Evolutionary conservation across 345 rosid genomes (phyloP).

Genomic region (Erucastrum elatum): DNA sequence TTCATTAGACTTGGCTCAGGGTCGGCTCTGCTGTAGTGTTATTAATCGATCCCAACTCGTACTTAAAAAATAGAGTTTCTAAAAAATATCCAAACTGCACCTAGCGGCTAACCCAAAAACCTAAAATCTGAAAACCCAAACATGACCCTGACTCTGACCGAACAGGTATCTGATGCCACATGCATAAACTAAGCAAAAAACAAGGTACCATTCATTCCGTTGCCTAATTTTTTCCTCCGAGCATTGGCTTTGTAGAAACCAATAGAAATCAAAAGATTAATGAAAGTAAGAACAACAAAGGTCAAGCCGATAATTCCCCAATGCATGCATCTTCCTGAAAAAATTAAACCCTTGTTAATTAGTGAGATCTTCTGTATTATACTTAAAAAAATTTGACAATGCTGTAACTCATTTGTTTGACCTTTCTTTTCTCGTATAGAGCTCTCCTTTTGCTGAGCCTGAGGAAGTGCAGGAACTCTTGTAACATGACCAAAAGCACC

Average conservation of each 20-base stretch:
- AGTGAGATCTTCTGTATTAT: neutral
- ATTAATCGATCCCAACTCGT: too few species aligned
- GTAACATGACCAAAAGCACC: constrained; percentile 6
- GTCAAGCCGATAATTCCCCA: neutral
- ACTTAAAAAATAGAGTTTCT: too few species aligned
- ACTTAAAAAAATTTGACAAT: neutral
- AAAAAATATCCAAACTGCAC: too few species aligned
- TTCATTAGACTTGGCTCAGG: too few species aligned
- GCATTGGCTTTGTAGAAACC: neutral
- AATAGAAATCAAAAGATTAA: neutral
- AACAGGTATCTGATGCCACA: too few species aligned
- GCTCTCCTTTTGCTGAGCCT: neutral
- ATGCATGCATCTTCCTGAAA: neutral
- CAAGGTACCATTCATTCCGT: neutral
- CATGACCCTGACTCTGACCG: too few species aligned
- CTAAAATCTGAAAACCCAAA: too few species aligned
- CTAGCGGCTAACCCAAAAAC: too few species aligned
- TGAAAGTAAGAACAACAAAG: neutral
- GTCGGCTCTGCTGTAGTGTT: too few species aligned
- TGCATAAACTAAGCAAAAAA: neutral
- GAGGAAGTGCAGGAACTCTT: constrained; percentile 1
- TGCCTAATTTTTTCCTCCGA: neutral
- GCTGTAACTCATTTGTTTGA: neutral
- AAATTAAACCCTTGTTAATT: neutral
- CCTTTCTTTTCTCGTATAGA: constrained; percentile 4